These are phyloP conservation scores for Geum urbanum DNA, from an alignment of 306 rosid genomes.

Conservation along the genomic window DNA sequence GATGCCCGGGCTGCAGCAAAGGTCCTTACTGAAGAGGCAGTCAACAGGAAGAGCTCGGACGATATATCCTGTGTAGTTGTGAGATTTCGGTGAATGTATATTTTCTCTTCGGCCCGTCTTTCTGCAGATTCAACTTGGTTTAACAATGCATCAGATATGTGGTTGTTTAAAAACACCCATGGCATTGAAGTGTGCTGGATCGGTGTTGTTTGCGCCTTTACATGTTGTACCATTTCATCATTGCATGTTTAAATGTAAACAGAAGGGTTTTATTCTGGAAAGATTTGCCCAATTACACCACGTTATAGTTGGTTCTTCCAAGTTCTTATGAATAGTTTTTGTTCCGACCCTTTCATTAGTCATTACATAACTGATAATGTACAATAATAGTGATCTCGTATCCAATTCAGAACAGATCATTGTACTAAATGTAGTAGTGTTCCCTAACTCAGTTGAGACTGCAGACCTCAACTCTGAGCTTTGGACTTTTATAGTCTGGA, in stretches of 20 bases:
- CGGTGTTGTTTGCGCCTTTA: conserved; percentile 4
- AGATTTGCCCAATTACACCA: not conserved
- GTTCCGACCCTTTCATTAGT: no score
- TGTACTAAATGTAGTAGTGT: no score
- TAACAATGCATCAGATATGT: conserved; percentile 2
- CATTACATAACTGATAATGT: no score
- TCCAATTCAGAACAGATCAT: no score
- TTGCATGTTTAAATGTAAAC: not conserved
- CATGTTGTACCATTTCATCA: not conserved
- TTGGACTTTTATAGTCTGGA: no score
- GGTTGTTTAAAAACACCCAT: conserved; percentile 8
- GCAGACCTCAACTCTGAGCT: no score
- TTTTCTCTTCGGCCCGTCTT: not conserved
- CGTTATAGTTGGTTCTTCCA: not conserved
- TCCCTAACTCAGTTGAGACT: no score
- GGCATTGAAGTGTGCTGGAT: conserved; percentile 12
- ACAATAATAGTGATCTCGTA: no score
- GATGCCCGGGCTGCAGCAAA: conserved; percentile 87
- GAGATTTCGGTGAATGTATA: conserved; percentile 48
- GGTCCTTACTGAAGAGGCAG: conserved; percentile 77
- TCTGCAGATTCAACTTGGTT: not conserved
- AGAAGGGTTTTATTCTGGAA: not conserved
- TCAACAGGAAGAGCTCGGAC: conserved; percentile 74
- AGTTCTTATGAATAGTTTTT: no score
- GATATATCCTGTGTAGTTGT: conserved; percentile 86